Evolutionary conservation across 768 basidiomycete genomes (phyloP).

Genomic region (Lactifluus volemus): DNA sequence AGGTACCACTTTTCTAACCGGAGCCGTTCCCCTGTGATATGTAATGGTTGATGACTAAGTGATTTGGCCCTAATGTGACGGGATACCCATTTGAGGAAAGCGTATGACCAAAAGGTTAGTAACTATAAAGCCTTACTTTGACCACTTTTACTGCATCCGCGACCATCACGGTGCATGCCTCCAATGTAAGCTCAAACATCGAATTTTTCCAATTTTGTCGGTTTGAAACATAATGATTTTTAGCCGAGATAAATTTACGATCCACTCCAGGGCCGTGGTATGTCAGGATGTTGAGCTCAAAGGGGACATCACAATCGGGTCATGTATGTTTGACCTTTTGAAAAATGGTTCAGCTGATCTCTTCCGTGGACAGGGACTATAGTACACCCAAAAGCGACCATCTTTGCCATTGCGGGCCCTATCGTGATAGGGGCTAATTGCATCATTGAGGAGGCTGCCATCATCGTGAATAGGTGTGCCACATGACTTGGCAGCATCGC

Average conservation of each 20-base stretch:
- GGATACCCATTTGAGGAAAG: too few species aligned
- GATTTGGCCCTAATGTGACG: too few species aligned
- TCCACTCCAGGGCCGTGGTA: constrained; percentile 85
- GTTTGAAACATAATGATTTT: background rate
- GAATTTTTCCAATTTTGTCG: background rate
- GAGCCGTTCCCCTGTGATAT: too few species aligned
- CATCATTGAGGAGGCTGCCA: constrained; percentile 85
- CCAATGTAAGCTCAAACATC: constrained; percentile 15
- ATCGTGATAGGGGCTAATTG: constrained; percentile 85
- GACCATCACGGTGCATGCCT: constrained; percentile 8
- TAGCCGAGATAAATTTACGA: constrained; percentile 83
- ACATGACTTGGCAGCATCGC: constrained; percentile 3
- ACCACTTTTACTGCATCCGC: background rate
- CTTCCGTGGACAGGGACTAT: constrained; percentile 52
- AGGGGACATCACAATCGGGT: constrained; percentile 88
- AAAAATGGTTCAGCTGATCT: background rate
- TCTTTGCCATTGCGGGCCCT: constrained; percentile 84
- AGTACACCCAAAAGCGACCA: constrained; percentile 89
- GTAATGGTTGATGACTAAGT: too few species aligned
- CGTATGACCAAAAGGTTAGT: too few species aligned
- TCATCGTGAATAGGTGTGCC: constrained; percentile 76
- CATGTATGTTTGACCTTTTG: constrained; percentile 37
- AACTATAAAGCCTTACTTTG: too few species aligned
- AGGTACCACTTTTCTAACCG: too few species aligned
- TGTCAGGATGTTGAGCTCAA: constrained; percentile 92